Base-by-base conservation (phyloP, 352 stramenopile genomes). In the Phytophthora sp. region DNA sequence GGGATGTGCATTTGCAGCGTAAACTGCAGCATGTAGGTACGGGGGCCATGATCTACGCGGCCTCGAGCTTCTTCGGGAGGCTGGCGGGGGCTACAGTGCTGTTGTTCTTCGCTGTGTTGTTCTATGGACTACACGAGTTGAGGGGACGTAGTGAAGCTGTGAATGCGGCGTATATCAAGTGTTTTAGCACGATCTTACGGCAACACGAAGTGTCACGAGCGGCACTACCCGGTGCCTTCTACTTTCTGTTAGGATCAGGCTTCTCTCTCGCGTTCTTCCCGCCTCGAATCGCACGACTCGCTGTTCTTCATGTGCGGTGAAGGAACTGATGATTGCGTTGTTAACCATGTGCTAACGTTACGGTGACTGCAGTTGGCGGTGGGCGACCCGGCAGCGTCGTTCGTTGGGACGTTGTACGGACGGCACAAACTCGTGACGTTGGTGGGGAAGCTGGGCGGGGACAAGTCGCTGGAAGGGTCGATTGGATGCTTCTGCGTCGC, bases 231-330 rank as follows among this genome's bases (percentile, higher is more conserved):
- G 79, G 79, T 11, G 79, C 79, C 12, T 88, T 79, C 56, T 90
- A 86, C 63, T 90, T 90, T 66, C 54, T 90, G 12, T 56, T 88
- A 16, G 81, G 81, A 23, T 78, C 68, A 4, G 75, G 67, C 24
- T 62, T 75, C 11, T 77, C 74, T 13, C 59, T 86, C 2, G 58
- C 51, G 16, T 7, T 86, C 9, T 86, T 79, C 50, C 71, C 77
- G 5, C 49, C 55, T 29, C 57, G 58, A 27, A 52, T 88, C 16
- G 81, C 79, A 18, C 71, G 75, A 15, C 81, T 90, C 27, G 70
- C 79, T 11, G 77, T 90, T 49, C 73, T 90, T 21, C 75, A 85
- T 49, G 81, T 90, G 69, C 24, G 76, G 71, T 52, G 20, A 5
- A 27, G 16, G 9, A 29, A 4, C 9, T 5, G 20, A n/a, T n/a